Evolutionary conservation across 306 rosid genomes (phyloP), one percentile per base, ranked within the genome.

Genomic region (Quillaja saponaria): DNA sequence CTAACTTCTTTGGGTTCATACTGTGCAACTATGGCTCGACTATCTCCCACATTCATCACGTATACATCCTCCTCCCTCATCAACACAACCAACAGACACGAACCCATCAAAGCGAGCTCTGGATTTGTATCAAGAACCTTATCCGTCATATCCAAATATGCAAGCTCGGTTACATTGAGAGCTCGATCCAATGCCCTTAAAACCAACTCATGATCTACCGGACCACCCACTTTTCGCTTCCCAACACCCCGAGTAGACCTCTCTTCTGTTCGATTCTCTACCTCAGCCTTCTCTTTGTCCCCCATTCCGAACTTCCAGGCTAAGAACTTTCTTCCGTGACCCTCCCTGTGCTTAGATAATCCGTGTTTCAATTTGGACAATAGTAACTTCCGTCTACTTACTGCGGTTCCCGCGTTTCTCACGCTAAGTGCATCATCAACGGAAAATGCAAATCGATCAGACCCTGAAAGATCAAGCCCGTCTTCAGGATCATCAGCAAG

Each of bases 11-110:
- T 85, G n/a, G 76, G 78, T 62, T 79, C 86, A 56, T 72, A 78
- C 66, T 76, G 94, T 0, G 71, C 84, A 56, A 89, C 96, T 34
- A 89, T 85, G 17, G 96, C 96, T 55, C 96, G 77, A 69, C 96
- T 88, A 64, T 89, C 96, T 34, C 96, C 96, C 20, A 89, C 82
- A 67, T 89, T 89, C 96, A 89, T 89, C 61, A 89, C 94, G 70
- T 89, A 89, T 40, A 89, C 96, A 74, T 89, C 96, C 63, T 85
- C 95, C 55, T 85, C 95, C 83, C 96, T 89, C 96, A 89, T 89
- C 58, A 89, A 83, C 69, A 72, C 96, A 62, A 69, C 96, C 64
- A 88, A 67, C 61, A 88, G 77, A 51, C 96, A 89, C 9, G 96
- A 89, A 35, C 96, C 96, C 96, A 89, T 85, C 56, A 89, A 76